Evolutionary conservation across 805 yeast genomes (phyloP).

Genomic region (Lipomyces yamadae): DNA sequence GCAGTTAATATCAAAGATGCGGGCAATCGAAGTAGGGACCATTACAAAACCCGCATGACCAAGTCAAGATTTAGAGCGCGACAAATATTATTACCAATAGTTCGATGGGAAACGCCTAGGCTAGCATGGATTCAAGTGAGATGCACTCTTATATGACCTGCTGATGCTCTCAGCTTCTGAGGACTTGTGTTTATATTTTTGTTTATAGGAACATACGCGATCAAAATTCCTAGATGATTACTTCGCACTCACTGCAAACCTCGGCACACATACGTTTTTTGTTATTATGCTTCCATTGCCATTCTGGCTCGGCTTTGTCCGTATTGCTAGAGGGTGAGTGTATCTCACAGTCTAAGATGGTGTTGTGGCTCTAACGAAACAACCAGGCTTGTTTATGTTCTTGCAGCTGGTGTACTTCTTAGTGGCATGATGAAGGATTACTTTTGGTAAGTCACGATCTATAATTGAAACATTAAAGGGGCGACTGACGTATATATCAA

Average conservation of each 20-base stretch:
- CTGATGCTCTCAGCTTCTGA: not conserved
- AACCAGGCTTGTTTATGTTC: conserved; percentile 55
- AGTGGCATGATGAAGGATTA: conserved; percentile 82
- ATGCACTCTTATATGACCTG: not conserved
- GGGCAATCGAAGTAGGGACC: conserved; percentile 71
- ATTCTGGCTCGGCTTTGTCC: conserved; percentile 73
- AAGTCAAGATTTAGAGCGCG: conserved; percentile 62
- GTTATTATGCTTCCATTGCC: conserved; percentile 86
- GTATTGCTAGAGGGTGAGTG: conserved; percentile 58
- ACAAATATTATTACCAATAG: conserved; percentile 55
- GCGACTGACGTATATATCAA: conserved; percentile 1
- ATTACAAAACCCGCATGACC: conserved; percentile 64
- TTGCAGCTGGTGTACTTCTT: conserved; percentile 61
- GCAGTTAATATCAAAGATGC: conserved; percentile 57
- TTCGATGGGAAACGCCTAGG: conserved; percentile 67
- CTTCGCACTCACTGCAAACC: conserved; percentile 84
- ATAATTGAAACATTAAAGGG: not conserved
- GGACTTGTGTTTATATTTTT: conserved; percentile 5
- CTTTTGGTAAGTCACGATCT: conserved; percentile 54
- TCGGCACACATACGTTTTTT: conserved; percentile 94
- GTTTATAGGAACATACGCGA: conserved; percentile 46
- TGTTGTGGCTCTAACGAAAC: not conserved
- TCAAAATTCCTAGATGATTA: conserved; percentile 64
- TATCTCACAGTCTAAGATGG: not conserved
- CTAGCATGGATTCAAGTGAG: conserved; percentile 61